Evolutionary conservation across 2,329 filamentous ascomycete genomes (phyloP).

Genomic region (Arthrinium phaeospermum): DNA sequence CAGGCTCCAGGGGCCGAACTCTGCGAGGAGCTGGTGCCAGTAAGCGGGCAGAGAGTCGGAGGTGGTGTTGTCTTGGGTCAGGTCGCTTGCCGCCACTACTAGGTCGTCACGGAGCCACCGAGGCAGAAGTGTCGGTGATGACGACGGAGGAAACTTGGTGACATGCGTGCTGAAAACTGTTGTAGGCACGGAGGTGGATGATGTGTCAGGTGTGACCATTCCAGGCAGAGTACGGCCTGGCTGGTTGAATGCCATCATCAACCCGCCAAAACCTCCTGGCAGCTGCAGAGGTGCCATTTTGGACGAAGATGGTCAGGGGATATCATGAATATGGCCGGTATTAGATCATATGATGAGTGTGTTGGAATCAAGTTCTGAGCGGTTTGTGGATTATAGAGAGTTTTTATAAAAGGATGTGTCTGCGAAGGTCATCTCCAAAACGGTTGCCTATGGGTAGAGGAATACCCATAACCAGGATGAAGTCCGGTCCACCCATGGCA

Average conservation of each 20-base stretch:
- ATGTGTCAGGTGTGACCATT: neutral
- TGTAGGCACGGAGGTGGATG: neutral
- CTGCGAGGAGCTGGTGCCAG: too few relatives aligned
- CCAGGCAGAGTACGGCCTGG: neutral
- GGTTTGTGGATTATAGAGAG: neutral
- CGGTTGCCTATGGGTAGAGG: too few relatives aligned
- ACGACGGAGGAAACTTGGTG: too few relatives aligned
- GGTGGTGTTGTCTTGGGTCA: neutral
- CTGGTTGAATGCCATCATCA: neutral
- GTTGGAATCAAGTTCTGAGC: too few relatives aligned
- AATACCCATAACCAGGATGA: neutral
- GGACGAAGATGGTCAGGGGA: neutral
- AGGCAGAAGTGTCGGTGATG: too few relatives aligned
- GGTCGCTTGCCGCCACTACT: neutral
- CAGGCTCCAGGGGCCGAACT: neutral
- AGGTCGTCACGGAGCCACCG: neutral
- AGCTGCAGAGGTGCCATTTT: neutral
- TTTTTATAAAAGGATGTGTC: neutral
- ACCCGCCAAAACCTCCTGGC: neutral
- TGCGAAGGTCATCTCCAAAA: neutral
- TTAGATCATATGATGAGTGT: accelerated
- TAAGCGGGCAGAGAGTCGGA: too few relatives aligned
- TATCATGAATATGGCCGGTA: neutral
- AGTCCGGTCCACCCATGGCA: neutral
- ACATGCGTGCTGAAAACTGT: too few relatives aligned